Evolutionary conservation across 2,329 filamentous ascomycete species (phyloP), one percentile per base, ranked within the genome.

Genomic region (Blastomyces silverae): DNA sequence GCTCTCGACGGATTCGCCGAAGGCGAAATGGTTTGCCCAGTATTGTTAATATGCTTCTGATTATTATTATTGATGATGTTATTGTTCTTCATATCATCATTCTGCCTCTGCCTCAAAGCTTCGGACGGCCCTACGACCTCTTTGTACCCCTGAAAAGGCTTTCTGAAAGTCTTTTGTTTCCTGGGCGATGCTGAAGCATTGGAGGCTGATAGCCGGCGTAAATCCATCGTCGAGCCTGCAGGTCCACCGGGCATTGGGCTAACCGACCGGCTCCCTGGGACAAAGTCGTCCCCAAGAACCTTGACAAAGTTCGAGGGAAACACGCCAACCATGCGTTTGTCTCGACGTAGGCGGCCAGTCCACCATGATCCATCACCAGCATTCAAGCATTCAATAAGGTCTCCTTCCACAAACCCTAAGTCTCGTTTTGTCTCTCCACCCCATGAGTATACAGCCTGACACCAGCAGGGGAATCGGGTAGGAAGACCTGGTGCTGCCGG

Each of bases 291-390:
- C 64, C 90, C 89, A 42, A 99, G 84, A 6, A 99, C 84, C 75
- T 95, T 86, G 74, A 99, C 94, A 74, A 99, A 99, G 79, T 99
- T 99, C 72, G 92, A 97, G 0, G 94, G 94, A 73, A 99, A 99
- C 25, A 94, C 82, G 63, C 94, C 94, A 72, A 97, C 88, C 72
- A 93, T 92, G 73, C 92, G 87, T 76, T 90, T 89, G 78, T 99
- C 94, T 71, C 94, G 87, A 74, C 88, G 90, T 74, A 99, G 79
- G 68, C 93, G 87, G 59, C 94, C 94, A 79, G 92, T 96, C 94
- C 94, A 99, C 94, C 94, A 99, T 58, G 91, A 92, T 62, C 94
- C 94, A 79, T 99, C 94, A 68, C 94, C 94, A 25, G 94, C 94
- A 76, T 99, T 99, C 63, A 99, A 83, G 74, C 93, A 97, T 84